Base-by-base conservation (phyloP, 441 rosid species). In the Erodium trifolium region DNA sequence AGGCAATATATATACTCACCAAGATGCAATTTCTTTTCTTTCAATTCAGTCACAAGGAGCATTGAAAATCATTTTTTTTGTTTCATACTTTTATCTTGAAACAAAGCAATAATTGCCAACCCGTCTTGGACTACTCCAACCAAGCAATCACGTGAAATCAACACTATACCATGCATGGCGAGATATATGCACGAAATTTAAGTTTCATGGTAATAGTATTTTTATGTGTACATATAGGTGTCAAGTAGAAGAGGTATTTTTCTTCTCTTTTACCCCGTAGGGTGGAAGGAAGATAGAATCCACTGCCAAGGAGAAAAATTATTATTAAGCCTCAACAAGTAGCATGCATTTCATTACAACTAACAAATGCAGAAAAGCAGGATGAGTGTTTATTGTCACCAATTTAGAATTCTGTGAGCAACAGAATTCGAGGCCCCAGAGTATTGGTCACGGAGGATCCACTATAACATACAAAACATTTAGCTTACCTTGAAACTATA, bases 401-500 rank as follows among this genome's bases (percentile, higher is more conserved):
- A 43, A 43, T 43, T 43, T 43, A 43, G 49, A 9, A 43, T 3
- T 43, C 10, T 43, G 3, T 43, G n/a, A 43, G 49, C 49, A 43
- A 43, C n/a, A 43, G 12, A 43, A 43, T 1, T 9, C n/a, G 0
- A 43, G 55, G 5, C 16, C 16, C 55, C 16, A 27, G n/a, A 43
- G 0, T 62, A 10, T 11, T 62, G 35, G n/a, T 3, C 39, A 14
- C 31, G 29, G 53, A 67, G 55, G 67, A 18, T 45, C 65, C 19
- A 47, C 64, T 3, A 31, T 66, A 31, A 66, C 60, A 68, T 18
- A 23, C 45, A 74, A 43, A 8, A 43, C n/a, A 43, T 43, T 8
- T 3, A 8, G 49, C 79, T 71, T 73, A 89, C 98, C 98, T 92
- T 73, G 98, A 92, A 68, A 95, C 96, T 75, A 95, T 90, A 82